phyloP scores from a whole-genome alignment of 768 basidiomycete genomes.

The Tylopilus subfusipes region DNA sequence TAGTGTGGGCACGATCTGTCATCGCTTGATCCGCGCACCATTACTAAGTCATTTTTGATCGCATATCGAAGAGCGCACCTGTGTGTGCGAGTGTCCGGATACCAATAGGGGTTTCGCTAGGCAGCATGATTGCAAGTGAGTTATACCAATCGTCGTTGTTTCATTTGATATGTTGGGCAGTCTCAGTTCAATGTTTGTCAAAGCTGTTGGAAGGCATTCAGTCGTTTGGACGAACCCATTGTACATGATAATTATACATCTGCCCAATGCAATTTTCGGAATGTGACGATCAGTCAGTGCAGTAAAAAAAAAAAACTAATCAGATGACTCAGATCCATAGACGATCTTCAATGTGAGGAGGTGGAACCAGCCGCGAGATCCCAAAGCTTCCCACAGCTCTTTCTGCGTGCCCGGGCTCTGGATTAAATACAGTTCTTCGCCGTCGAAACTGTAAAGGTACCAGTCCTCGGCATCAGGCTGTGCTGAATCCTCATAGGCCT shows the following conservation, averaged over 20 bases:
- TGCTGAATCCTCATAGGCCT: no score
- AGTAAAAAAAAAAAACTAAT: no score
- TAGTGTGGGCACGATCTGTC: background rate
- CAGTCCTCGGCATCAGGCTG: no score
- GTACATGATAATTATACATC: conserved; percentile 58
- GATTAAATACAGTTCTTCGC: no score
- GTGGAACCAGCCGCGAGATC: no score
- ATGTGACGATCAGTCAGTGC: no score
- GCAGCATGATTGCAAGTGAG: conserved; percentile 96
- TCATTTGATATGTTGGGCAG: conserved; percentile 34
- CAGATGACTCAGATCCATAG: no score
- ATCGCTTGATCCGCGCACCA: background rate
- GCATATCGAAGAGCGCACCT: conserved; percentile 93
- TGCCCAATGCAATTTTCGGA: no score
- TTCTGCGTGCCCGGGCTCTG: no score
- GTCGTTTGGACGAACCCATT: conserved; percentile 89
- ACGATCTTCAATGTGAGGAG: no score
- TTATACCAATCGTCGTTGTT: conserved; percentile 22
- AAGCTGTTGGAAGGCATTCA: conserved; percentile 94
- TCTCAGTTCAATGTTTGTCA: conserved; percentile 82
- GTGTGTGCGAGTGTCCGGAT: conserved; percentile 89
- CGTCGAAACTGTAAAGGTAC: no score
- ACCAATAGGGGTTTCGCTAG: conserved; percentile 94
- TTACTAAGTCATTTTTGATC: conserved; percentile 82
- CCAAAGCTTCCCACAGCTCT: no score